phyloP scores from a whole-genome alignment of 2,329 filamentous ascomycete species.

The Scedosporium apiospermum region DNA sequence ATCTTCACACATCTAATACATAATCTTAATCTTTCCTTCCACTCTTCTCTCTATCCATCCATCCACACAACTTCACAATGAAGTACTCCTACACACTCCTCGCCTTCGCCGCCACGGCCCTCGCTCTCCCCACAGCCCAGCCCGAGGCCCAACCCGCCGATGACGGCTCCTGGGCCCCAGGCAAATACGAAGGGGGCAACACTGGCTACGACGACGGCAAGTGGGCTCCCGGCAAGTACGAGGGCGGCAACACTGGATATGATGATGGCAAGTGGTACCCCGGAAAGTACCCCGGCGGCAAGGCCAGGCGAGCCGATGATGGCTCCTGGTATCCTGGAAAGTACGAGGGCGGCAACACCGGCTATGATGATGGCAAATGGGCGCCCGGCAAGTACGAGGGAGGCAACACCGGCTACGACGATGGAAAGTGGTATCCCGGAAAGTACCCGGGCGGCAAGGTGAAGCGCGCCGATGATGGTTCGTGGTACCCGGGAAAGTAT shows the following conservation, averaged over 20 bases:
- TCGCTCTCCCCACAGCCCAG: slow-evolving; percentile 8
- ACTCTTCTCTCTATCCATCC: no score
- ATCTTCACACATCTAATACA: no score
- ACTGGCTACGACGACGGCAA: neutral
- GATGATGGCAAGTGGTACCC: no score
- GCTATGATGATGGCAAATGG: slow-evolving; percentile 7
- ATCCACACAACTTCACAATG: slow-evolving; percentile 2
- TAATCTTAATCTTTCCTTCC: no score
- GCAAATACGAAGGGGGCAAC: slow-evolving; percentile 7
- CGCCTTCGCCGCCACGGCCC: slow-evolving; percentile 11
- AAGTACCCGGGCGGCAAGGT: slow-evolving; percentile 6
- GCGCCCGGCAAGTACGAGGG: slow-evolving; percentile 7
- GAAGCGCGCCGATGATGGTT: slow-evolving; percentile 8
- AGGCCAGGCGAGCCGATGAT: no score
- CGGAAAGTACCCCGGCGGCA: no score
- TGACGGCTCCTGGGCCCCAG: slow-evolving; percentile 7
- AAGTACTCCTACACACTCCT: slow-evolving; percentile 10
- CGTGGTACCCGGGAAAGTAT: slow-evolving; percentile 9
- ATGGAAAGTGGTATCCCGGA: slow-evolving; percentile 7
- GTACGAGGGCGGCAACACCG: slow-evolving; percentile 1
- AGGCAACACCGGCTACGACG: neutral
- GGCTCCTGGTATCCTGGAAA: slow-evolving; percentile 3
- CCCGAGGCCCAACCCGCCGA: slow-evolving; percentile 4
- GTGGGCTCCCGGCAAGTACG: neutral
- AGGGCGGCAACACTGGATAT: no score